Conservation (phyloP, 768 basidiomycete genomes). For the Serendipita indica region DNA sequence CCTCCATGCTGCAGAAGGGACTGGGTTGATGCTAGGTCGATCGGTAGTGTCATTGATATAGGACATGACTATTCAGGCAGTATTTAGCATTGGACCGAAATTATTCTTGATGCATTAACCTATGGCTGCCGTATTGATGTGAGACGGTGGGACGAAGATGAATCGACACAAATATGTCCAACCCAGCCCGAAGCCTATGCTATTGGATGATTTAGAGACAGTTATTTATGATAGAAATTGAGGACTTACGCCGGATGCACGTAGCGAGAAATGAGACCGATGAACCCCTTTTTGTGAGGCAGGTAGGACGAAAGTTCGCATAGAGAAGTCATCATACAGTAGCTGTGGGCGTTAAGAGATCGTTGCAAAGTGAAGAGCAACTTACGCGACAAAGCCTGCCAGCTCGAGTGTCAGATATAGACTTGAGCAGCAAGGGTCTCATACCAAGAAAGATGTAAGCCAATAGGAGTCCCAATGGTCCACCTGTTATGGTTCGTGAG, state of each 20-base stretch:
- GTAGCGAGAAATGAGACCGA: not conserved
- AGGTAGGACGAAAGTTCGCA: not conserved
- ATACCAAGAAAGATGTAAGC: not conserved
- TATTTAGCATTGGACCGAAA: not conserved
- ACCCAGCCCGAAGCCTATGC: constrained; percentile 2
- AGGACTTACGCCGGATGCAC: constrained; percentile 4
- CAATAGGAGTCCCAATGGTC: not conserved
- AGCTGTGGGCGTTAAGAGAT: not conserved
- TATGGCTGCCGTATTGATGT: constrained; percentile 6
- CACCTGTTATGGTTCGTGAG: not conserved
- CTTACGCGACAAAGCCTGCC: not conserved
- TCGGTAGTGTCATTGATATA: not conserved
- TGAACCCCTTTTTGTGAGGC: constrained; percentile 8
- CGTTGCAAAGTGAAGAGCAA: not conserved
- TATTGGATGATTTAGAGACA: not conserved
- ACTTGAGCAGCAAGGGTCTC: not conserved
- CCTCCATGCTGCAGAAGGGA: not conserved
- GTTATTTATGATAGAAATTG: not conserved
- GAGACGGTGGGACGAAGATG: not conserved
- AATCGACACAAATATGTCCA: not conserved
- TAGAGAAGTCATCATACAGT: constrained; percentile 4
- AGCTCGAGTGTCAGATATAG: not conserved
- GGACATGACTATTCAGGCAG: not conserved
- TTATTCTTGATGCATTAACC: not conserved
- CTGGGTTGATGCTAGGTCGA: not conserved